Conservation (phyloP, 148 eudicot species). For the Chenopodium album region DNA sequence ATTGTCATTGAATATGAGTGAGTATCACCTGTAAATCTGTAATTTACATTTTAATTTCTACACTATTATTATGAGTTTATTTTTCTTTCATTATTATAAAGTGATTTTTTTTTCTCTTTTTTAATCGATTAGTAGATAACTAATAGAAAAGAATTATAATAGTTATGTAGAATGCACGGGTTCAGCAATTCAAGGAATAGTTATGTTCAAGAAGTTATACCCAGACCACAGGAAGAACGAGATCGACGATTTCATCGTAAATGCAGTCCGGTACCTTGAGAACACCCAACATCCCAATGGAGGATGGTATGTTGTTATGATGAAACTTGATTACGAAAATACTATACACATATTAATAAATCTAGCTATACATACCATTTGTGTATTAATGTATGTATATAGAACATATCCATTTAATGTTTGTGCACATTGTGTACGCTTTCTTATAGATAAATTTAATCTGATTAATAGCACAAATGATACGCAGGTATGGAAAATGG, state of each 20-base stretch:
- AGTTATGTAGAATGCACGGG: constrained; percentile 40
- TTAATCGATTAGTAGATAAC: not conserved
- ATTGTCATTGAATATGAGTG: constrained; percentile 14
- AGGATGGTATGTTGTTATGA: constrained; percentile 24
- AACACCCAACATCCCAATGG: constrained; percentile 38
- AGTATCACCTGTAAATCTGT: not conserved
- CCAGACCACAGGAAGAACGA: constrained; percentile 43
- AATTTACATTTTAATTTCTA: not conserved
- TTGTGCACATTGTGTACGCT: not conserved
- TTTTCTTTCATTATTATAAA: no score
- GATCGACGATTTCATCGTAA: constrained; percentile 31
- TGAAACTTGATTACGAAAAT: no score
- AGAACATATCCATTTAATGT: no score
- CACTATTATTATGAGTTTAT: no score
- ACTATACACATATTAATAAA: no score
- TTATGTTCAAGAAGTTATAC: constrained; percentile 42
- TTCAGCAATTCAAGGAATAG: constrained; percentile 42
- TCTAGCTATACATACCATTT: no score
- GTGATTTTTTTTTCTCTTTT: no score
- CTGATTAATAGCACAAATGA: not conserved
- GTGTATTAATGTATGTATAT: no score
- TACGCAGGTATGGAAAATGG: constrained; percentile 47
- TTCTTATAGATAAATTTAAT: not conserved
- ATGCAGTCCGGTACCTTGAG: constrained; percentile 34
- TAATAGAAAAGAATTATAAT: not conserved